A percentile compares a stretch with the other conserved stretches of the same genome.
Evolutionary conservation across 1,284 basidiomycete species (phyloP).

Genomic region (Flammula alnicola): DNA sequence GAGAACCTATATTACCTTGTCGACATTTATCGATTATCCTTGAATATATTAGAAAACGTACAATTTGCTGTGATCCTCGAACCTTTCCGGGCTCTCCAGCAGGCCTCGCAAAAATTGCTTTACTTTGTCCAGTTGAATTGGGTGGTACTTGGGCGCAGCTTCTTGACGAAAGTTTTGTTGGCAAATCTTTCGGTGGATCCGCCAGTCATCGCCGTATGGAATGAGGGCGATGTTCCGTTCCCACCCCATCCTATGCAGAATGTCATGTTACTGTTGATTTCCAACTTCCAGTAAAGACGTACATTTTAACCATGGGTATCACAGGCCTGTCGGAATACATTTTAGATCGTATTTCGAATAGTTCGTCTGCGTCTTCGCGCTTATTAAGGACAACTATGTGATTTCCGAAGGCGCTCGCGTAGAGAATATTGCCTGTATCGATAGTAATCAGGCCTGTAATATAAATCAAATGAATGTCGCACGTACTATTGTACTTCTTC

Average conservation of each 20-base stretch:
- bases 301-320: conserved; percentile 26
- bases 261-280: too few relatives aligned
- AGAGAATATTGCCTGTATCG: conserved; percentile 37
- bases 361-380: conserved; percentile 37
- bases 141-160: conserved; percentile 23
- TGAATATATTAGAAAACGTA: too few relatives aligned
- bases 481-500: conserved; percentile 26
- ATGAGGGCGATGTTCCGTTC: conserved; percentile 29
- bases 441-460: not conserved
- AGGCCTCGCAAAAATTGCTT: conserved; percentile 27
- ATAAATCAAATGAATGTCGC: not conserved
- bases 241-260: conserved; percentile 26
- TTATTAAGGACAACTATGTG: conserved; percentile 45
- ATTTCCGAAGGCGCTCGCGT: conserved; percentile 37
- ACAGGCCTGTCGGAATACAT: conserved; percentile 46
- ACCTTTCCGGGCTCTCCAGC: conserved; percentile 22
- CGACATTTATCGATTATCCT: too few relatives aligned
- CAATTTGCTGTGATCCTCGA: conserved; percentile 31
- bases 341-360: conserved; percentile 44
- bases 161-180: conserved; percentile 31
- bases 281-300: too few relatives aligned
- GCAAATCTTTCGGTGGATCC: conserved; percentile 28
- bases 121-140: conserved; percentile 27
- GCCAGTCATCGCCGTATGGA: conserved; percentile 32
- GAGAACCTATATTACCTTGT: conserved; percentile 23